These are phyloP conservation scores for Gloeophyllum trabeum DNA, from an alignment of 768 basidiomycete genomes.

Conservation along the genomic window DNA sequence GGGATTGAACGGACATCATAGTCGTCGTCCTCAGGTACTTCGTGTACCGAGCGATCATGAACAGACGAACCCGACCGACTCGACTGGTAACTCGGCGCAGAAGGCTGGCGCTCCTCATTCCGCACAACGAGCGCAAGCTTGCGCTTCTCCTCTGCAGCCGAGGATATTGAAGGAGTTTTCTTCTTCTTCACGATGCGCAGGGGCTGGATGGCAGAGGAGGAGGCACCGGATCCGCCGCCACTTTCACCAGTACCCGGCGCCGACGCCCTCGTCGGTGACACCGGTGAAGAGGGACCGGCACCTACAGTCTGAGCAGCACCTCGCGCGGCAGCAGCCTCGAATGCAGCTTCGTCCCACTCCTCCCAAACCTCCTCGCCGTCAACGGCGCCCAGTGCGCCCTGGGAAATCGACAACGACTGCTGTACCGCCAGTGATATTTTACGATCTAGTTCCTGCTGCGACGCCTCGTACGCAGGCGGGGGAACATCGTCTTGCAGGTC, in stretches of 20 bases:
- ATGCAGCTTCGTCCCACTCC: conserved; percentile 33
- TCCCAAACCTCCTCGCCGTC: conserved; percentile 35
- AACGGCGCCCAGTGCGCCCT: conserved; percentile 7
- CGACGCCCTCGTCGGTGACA: not conserved
- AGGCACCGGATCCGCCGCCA: not conserved
- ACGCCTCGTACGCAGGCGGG: conserved; percentile 30
- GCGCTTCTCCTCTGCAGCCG: too few species aligned
- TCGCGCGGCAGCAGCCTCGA: conserved; percentile 20
- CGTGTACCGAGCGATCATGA: too few species aligned
- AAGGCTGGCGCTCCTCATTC: too few species aligned
- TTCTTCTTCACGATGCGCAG: conserved; percentile 24
- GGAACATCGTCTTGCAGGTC: conserved; percentile 12
- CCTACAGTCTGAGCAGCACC: conserved; percentile 4
- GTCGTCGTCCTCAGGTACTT: too few species aligned
- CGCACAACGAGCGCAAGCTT: too few species aligned
- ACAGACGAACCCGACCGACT: too few species aligned
- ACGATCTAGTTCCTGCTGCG: conserved; percentile 33
- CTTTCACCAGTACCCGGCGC: not conserved
- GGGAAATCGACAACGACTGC: conserved; percentile 23
- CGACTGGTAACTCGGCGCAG: too few species aligned
- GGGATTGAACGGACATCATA: too few species aligned
- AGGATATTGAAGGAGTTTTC: too few species aligned
- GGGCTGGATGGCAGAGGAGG: conserved; percentile 16
- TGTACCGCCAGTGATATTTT: conserved; percentile 34
- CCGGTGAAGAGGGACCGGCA: not conserved